Evolutionary conservation across 106 monocot genomes (phyloP), one percentile per base, ranked within the genome.

Genomic region (Dendrobium nobile): DNA sequence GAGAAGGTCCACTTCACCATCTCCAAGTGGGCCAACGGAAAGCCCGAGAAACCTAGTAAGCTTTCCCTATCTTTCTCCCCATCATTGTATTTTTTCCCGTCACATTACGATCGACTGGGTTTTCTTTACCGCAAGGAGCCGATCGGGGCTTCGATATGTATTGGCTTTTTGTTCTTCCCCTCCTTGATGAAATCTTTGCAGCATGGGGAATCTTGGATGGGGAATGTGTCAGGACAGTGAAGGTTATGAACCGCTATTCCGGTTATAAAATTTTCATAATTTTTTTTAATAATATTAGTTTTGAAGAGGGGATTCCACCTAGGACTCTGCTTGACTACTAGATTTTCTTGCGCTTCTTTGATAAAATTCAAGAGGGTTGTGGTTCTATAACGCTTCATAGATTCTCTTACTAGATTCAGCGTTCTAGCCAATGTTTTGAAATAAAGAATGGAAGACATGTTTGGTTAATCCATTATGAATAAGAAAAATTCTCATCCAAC

Each of bases 1-100:
- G 96, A 96, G 86, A 96, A 96, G 87, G 96, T 96, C 54, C 96
- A 96, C 80, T 96, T 96, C 86, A 54, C 96, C 80, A 47, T 96
- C 82, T 72, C 96, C 79, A 93, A 93, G 80, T 96, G 96, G 96
- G 70, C 73, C 72, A 75, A 74, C 3, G 96, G 96, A 2, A 96
- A 96, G 86, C 90, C 88, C 16, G 90, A 96, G 85, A 96, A 96
- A 75, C 96, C 96, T 9, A 85, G 96, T 93, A 78, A 84, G 87
- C 77, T 26, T 15, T 11, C 56, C 61, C 24, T 19, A 1, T 54
- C 16, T 58, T 19, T 0, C 22, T 8, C 22, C 5, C 22, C 61
- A 7, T 19, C 22, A 5, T n/a, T 61, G 19, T 20, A 22, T n/a
- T 4, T 61, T n/a, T 4, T 61, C 22, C n/a, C 61, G 22, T 61